Base-by-base conservation (phyloP, 441 rosid genomes). In the Populus hybrid region DNA sequence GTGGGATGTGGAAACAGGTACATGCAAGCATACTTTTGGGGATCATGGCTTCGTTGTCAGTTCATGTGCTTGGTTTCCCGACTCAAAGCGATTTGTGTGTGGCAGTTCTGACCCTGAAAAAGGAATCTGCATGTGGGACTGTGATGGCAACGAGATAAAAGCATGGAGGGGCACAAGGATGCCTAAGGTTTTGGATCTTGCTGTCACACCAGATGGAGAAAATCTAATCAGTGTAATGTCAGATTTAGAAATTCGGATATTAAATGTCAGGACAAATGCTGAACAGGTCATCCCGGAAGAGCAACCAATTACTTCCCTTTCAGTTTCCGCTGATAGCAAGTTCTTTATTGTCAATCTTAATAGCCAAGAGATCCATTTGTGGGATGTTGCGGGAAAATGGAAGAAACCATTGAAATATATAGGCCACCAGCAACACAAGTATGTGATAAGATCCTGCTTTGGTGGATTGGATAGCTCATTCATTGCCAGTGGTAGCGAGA, bases 21-120 rank as follows among this genome's bases (percentile, higher is more conserved):
- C 86, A 80, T 91, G 96, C 90, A 87, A 79, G 85, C 93, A 86
- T 86, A 93, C 98, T 78, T 91, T 91, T 89, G 97, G 96, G 76
- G 93, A 90, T 81, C 84, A 84, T 71, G 90, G 87, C 86, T 93
- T 92, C 89, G 80, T 87, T 24, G 93, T 92, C 79, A 89, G 97
- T 89, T 92, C 98, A 69, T 92, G 97, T 85, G 96, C 97, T 82
- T 95, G 98, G 97, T 92, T 93, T 85, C 97, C 98, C 64, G 94
- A 93, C 89, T 95, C 97, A 80, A 88, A 87, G 79, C 89, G 87
- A 79, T 85, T 93, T 80, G 93, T 92, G n/a, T 93, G 94, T 84
- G 98, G 98, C 86, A 91, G 96, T 87, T 89, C 91, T 75, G 92
- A 90, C 59, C 91, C 95, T 2, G 92, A 88, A 75, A 93, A 86